Evolutionary conservation across 345 rosid genomes (phyloP), one percentile per base, ranked within the genome.

Genomic region (Carallia pectinifolia): DNA sequence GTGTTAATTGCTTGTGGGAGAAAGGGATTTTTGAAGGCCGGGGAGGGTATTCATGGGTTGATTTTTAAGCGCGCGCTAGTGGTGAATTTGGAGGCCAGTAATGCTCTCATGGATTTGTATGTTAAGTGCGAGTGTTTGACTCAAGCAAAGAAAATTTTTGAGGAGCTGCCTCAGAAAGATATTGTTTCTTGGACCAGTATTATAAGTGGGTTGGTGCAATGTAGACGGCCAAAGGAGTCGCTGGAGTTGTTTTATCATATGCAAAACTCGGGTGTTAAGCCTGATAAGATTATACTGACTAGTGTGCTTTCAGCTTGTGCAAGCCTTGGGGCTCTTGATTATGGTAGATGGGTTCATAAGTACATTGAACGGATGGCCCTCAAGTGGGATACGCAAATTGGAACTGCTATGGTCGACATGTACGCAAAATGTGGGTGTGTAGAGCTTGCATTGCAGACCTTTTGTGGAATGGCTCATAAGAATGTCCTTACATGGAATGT

Each of bases 21-120:
- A 15, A 76, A 71, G 9, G 79, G 85, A 58, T 66, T 58, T 73
- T 70, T 81, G 44, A 47, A 69, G 56, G 44, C 70, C 69, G 87
- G 87, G 54, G 8, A 72, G 60, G 77, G 74, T 34, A 73, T 81
- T 72, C 88, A 82, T 66, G 79, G 81, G 19, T 59, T 80, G 82
- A 55, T 73, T 7, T 29, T 73, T 3, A 82, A 80, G 69, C 72
- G 62, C 10, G 79, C 62, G 0, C 67, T 70, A 3, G 67, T 36
- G 52, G 65, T 17, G 7, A 59, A 71, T 58, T 69, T 79, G 54
- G 83, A 81, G 79, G 71, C 47, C 52, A 66, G 82, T 52, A 81
- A 84, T 68, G 83, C 85, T 56, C 80, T 84, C n/a, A 68, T 84
- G 61, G 82, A 84, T 77, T 77, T 84, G 87, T 81, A 84, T 67